Conservation (phyloP, 129 eudicot genomes). For the Glebionis coronaria region DNA sequence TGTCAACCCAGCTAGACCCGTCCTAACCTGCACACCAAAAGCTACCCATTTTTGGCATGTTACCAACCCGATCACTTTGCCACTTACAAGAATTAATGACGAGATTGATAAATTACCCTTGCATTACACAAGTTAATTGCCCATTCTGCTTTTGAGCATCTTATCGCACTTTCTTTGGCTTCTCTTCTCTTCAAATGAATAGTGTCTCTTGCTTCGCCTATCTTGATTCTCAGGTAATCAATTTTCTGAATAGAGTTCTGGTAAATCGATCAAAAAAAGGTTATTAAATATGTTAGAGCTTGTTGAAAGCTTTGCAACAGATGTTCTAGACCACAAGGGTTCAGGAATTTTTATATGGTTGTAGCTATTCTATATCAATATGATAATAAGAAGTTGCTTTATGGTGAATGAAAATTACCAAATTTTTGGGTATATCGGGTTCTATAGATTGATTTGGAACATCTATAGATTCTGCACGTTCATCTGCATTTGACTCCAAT, state of each 20-base stretch:
- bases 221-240: conserved; percentile 41
- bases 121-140: conserved; percentile 51
- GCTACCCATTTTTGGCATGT: too few relatives aligned
- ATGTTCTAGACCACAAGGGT: too few relatives aligned
- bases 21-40: too few relatives aligned
- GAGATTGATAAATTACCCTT: conserved; percentile 43
- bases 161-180: conserved; percentile 42
- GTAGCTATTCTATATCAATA: neutral
- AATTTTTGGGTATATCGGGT: conserved; percentile 28
- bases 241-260: conserved; percentile 48
- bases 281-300: neutral
- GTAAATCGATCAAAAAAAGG: neutral
- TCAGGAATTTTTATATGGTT: neutral
- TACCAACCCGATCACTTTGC: neutral
- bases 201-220: conserved; percentile 43
- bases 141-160: conserved; percentile 68
- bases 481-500: conserved; percentile 32
- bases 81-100: neutral
- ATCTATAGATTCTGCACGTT: conserved; percentile 23
- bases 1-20: too few relatives aligned
- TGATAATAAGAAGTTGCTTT: neutral
- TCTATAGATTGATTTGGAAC: conserved; percentile 30
- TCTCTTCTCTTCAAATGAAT: conserved; percentile 41
- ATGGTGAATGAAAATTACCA: conserved; percentile 33
- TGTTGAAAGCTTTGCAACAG: too few relatives aligned